Evolutionary conservation across 768 basidiomycete genomes (phyloP), one percentile per base, ranked within the genome.

Genomic region (Termitomyces sp.): DNA sequence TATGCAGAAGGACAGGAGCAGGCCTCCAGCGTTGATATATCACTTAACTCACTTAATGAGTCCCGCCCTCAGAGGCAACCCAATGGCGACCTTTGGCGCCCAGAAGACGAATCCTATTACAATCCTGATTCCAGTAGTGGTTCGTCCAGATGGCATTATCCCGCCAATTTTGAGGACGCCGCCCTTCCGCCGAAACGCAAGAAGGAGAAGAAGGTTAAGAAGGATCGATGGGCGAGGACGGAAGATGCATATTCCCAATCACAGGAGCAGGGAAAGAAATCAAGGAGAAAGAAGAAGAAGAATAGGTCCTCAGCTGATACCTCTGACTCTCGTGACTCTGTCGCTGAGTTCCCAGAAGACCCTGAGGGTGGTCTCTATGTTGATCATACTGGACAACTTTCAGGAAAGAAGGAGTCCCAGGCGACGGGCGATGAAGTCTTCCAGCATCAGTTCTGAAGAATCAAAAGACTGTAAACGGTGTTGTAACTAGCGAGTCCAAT

Each of bases 211-310:
- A 85, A 85, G 62, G 81, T 81, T 50, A 93, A 91, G 80, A 92
- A 93, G 69, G 91, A 93, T 63, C 76, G 91, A 55, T 93, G 87
- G 87, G 90, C 85, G 56, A 77, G 87, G 69, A 92, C 90, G 32
- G 89, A 91, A 69, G 91, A 93, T 67, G 91, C 90, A 34, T 87
- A 92, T 63, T 75, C 73, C 63, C 71, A 80, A 63, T 81, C 74
- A 62, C 75, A 71, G 56, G 76, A 72, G 59, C 71, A 66, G 47
- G 78, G 73, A 65, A 77, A 74, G 65, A 88, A 80, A 74, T 79
- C 74, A 58, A 87, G 80, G 76, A 87, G 82, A 74, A 88, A 81
- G 76, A 88, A 84, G 71, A 81, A 80, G 71, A 81, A 80, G 71
- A 80, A 78, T 66, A 77, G 73, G 57, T 73, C 78, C 19, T 73